A percentile compares a stretch with the other conserved stretches of the same genome.
Evolutionary conservation across 352 stramenopile genomes (phyloP).

Genomic region (Phytopythium helicoides): DNA sequence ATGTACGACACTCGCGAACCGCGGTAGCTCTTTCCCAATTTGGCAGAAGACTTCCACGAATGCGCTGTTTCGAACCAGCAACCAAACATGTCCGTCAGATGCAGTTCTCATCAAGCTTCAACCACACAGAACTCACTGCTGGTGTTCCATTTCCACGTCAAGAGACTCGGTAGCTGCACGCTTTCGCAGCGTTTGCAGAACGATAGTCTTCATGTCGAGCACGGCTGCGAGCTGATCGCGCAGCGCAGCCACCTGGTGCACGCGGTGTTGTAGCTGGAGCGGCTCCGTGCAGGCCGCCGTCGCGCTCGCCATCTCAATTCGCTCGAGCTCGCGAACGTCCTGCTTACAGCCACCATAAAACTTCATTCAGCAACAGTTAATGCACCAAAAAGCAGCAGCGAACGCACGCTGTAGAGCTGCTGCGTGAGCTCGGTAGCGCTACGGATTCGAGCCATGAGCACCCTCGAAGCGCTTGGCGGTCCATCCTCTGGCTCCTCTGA

Average conservation of each 20-base stretch:
- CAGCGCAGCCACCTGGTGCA: constrained; percentile 16
- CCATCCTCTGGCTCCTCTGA: no score
- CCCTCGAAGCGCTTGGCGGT: constrained; percentile 17
- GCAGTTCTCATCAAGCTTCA: background rate
- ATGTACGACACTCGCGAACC: constrained; percentile 23
- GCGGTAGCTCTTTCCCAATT: constrained; percentile 38
- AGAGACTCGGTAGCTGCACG: constrained; percentile 28
- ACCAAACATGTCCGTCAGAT: background rate
- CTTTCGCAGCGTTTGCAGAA: constrained; percentile 38
- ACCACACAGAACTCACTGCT: constrained; percentile 20
- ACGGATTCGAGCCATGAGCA: constrained; percentile 25
- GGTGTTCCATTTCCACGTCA: constrained; percentile 40
- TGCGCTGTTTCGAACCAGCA: constrained; percentile 10
- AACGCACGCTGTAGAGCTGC: constrained; percentile 3
- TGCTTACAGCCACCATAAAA: no score
- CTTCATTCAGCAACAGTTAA: no score
- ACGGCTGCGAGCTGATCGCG: constrained; percentile 24
- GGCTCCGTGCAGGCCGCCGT: constrained; percentile 20
- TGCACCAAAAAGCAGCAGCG: no score
- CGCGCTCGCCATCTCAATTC: constrained; percentile 24
- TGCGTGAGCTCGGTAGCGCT: constrained; percentile 11
- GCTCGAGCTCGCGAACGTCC: constrained; percentile 35
- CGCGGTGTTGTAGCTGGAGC: constrained; percentile 22
- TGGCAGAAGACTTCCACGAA: constrained; percentile 56
- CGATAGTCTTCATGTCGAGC: constrained; percentile 32